A percentile compares a stretch with the other conserved stretches of the same genome.
Conservation (phyloP, 2,329 filamentous ascomycete species). For the Trichoderma cornu-damae region DNA sequence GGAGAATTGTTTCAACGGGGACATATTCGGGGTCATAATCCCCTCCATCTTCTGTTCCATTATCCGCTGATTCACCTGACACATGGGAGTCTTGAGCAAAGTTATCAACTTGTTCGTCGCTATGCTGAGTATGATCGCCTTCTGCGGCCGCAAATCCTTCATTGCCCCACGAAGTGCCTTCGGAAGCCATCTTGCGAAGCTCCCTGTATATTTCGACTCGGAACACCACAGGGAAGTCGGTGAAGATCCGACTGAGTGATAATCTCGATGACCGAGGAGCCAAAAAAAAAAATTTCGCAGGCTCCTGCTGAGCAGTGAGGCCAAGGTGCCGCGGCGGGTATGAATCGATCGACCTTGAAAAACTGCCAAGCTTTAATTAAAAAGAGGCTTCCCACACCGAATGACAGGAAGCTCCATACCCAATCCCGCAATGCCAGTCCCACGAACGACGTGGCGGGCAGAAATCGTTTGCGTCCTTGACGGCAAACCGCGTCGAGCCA, state of each 20-base stretch:
- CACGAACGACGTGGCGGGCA: neutral
- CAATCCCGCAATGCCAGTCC: neutral
- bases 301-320: neutral
- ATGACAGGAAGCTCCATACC: neutral
- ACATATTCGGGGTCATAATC: conserved; percentile 57
- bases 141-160: conserved; percentile 51
- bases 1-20: conserved; percentile 37
- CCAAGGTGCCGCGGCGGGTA: neutral
- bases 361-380: neutral
- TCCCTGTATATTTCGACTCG: conserved; percentile 11
- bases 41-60: conserved; percentile 48
- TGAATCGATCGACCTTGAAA: neutral
- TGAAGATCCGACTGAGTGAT: neutral
- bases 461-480: neutral
- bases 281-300: neutral
- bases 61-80: conserved; percentile 45
- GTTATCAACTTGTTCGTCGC: conserved; percentile 51
- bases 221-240: conserved; percentile 1
- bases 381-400: neutral
- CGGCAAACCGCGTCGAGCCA: conserved; percentile 12
- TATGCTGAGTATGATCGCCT: conserved; percentile 53
- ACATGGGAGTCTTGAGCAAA: conserved; percentile 43
- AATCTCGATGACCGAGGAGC: neutral
- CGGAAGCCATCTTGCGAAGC: conserved; percentile 34
- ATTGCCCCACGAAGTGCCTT: conserved; percentile 45